A percentile compares a stretch with the other conserved stretches of the same genome.
phyloP scores from a whole-genome alignment of 2,329 filamentous ascomycete genomes.

The Aspergillus fructus region DNA sequence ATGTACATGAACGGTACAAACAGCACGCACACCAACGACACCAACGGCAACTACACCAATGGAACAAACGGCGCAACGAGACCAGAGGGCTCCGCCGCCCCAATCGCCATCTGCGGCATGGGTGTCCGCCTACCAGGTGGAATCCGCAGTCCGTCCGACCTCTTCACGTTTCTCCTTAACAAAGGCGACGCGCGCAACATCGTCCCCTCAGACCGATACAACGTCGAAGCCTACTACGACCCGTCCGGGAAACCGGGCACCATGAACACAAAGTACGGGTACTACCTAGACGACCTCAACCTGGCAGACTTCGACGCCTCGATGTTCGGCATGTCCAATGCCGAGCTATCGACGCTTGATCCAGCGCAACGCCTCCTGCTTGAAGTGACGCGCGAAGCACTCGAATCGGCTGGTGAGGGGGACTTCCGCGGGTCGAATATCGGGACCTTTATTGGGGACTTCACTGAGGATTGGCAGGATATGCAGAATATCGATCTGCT shows the following conservation, averaged over 20 bases:
- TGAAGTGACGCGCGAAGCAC: constrained; percentile 31
- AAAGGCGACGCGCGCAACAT: constrained; percentile 17
- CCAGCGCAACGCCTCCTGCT: constrained; percentile 34
- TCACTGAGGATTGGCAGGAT: constrained; percentile 27
- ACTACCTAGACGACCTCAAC: constrained; percentile 31
- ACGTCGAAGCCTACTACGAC: constrained; percentile 24
- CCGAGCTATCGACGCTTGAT: constrained; percentile 27
- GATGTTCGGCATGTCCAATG: constrained; percentile 25
- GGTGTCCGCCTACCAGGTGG: constrained; percentile 21
- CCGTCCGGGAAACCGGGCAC: constrained; percentile 13
- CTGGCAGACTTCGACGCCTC: constrained; percentile 22
- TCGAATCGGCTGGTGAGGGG: constrained; percentile 31
- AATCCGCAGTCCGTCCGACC: constrained; percentile 11
- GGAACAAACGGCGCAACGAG: not conserved
- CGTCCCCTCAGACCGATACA: constrained; percentile 25
- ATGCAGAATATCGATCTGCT: constrained; percentile 18
- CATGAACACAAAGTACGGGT: constrained; percentile 15
- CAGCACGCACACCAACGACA: not conserved
- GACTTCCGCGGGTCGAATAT: constrained; percentile 29
- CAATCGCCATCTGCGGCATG: constrained; percentile 16
- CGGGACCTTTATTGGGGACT: constrained; percentile 26
- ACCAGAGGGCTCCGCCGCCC: not conserved
- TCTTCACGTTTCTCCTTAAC: constrained; percentile 23
- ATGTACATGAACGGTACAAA: not conserved
- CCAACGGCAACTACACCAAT: not conserved